Evolutionary conservation across 768 basidiomycete genomes (phyloP).

Genomic region (Phylloporus rhodoxanthus): DNA sequence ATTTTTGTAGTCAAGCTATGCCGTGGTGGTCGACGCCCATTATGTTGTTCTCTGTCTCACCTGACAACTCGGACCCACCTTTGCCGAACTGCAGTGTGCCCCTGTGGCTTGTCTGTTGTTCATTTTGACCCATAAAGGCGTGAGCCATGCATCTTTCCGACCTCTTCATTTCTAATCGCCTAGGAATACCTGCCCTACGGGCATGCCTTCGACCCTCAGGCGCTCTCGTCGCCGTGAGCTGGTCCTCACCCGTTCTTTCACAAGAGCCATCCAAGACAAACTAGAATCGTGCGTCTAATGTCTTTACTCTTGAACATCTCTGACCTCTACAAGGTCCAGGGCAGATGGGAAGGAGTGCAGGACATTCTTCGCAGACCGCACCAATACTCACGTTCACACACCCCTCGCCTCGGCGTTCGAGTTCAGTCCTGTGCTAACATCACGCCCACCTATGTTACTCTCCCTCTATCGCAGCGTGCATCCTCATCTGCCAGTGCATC

Average conservation of each 20-base stretch:
- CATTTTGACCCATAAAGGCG: constrained; percentile 27
- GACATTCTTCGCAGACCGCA: constrained; percentile 17
- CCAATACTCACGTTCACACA: constrained; percentile 14
- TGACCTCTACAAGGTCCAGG: constrained; percentile 12
- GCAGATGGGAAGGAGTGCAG: constrained; percentile 20
- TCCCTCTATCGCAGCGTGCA: constrained; percentile 22
- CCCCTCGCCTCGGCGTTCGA: constrained; percentile 15
- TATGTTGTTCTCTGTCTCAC: background rate
- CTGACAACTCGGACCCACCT: constrained; percentile 7
- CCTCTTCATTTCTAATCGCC: constrained; percentile 11
- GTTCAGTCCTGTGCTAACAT: constrained; percentile 12
- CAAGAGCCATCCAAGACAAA: constrained; percentile 41
- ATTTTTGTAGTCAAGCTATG: constrained; percentile 12
- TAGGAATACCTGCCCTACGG: constrained; percentile 18
- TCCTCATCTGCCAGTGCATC: constrained; percentile 34
- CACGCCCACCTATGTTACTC: constrained; percentile 26
- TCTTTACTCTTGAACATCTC: background rate
- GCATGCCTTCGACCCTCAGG: constrained; percentile 40
- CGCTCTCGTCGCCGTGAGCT: constrained; percentile 44
- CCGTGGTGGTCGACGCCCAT: background rate
- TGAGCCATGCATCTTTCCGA: constrained; percentile 8
- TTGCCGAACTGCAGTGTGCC: constrained; percentile 1
- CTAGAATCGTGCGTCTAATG: constrained; percentile 27
- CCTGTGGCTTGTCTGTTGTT: constrained; percentile 27
- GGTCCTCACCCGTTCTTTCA: constrained; percentile 47